Evolutionary conservation across 23 red algal genomes (phyloP).

Genomic region (Gracilaria gracilis): DNA sequence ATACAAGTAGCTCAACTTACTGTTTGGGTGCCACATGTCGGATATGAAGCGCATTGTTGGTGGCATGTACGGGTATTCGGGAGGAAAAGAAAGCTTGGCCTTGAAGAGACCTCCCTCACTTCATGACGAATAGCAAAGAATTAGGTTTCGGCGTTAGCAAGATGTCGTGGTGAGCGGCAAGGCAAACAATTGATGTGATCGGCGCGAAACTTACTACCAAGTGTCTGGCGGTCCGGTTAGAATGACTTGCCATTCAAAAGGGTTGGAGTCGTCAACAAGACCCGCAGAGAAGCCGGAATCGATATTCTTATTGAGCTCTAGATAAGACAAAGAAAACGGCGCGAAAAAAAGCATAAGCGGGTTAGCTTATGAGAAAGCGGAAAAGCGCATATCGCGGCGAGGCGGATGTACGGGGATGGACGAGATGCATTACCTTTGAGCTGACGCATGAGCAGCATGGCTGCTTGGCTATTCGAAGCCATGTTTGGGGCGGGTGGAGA

Average conservation of each 20-base stretch:
- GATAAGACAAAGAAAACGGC: neutral
- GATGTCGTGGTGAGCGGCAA: neutral
- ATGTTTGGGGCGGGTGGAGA: neutral
- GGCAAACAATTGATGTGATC: neutral
- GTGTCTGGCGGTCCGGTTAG: slow-evolving; percentile 92
- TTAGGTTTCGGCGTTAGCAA: neutral
- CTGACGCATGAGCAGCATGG: slow-evolving; percentile 92
- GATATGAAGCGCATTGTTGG: slow-evolving; percentile 94
- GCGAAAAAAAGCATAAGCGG: neutral
- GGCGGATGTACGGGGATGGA: neutral
- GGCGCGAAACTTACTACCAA: slow-evolving; percentile 80
- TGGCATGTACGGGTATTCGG: slow-evolving; percentile 97
- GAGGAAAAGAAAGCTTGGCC: slow-evolving; percentile 92
- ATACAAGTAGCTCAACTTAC: slow-evolving; percentile 41
- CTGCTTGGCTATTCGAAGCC: slow-evolving; percentile 69
- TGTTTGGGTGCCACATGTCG: slow-evolving; percentile 99
- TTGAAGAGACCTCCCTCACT: slow-evolving; percentile 98
- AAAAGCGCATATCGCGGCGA: neutral
- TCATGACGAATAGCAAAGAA: neutral
- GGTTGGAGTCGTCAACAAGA: slow-evolving; percentile 93
- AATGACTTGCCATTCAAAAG: slow-evolving; percentile 98
- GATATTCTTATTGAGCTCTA: slow-evolving; percentile 95
- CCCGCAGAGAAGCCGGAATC: slow-evolving; percentile 95
- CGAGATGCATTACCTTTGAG: slow-evolving; percentile 76
- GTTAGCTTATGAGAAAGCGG: neutral